Conservation (phyloP, 2,329 filamentous ascomycete genomes). For the Cytospora schulzeri region DNA sequence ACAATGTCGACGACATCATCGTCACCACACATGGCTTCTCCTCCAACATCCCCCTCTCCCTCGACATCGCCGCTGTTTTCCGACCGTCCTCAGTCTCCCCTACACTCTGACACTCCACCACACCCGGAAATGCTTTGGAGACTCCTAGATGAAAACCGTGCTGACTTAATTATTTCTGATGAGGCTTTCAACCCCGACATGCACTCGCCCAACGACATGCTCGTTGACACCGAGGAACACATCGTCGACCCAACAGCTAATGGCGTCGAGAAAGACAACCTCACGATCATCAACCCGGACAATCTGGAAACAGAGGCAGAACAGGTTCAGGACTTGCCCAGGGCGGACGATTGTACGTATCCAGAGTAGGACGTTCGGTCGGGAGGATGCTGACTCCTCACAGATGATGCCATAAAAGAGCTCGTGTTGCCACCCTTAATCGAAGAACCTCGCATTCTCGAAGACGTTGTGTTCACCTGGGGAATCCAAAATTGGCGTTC, state of each 20-base stretch:
- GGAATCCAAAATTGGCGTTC: slow-evolving; percentile 81
- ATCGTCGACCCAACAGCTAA: slow-evolving; percentile 48
- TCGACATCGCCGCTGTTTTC: slow-evolving; percentile 8
- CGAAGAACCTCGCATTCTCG: slow-evolving; percentile 78
- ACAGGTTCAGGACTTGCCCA: slow-evolving; percentile 48
- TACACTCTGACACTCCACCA: slow-evolving; percentile 3
- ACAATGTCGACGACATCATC: slow-evolving; percentile 20
- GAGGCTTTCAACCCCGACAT: slow-evolving; percentile 55
- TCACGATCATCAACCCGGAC: slow-evolving; percentile 59
- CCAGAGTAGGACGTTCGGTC: not conserved
- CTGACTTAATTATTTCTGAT: slow-evolving; percentile 34
- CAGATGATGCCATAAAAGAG: slow-evolving; percentile 84
- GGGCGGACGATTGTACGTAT: slow-evolving; percentile 57
- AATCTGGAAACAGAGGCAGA: slow-evolving; percentile 52
- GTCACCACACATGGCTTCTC: slow-evolving; percentile 39
- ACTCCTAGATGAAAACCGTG: slow-evolving; percentile 21
- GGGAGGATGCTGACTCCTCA: slow-evolving; percentile 33
- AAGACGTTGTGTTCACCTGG: slow-evolving; percentile 81
- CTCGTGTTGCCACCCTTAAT: slow-evolving; percentile 70
- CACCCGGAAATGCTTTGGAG: slow-evolving; percentile 22
- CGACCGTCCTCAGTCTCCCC: slow-evolving; percentile 16
- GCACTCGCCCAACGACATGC: slow-evolving; percentile 59
- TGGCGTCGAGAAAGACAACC: slow-evolving; percentile 52
- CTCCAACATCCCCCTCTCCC: slow-evolving; percentile 12
- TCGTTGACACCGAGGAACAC: slow-evolving; percentile 58